Conservation (phyloP, 208 protist genomes). For the Wallacemonas collosoma region DNA sequence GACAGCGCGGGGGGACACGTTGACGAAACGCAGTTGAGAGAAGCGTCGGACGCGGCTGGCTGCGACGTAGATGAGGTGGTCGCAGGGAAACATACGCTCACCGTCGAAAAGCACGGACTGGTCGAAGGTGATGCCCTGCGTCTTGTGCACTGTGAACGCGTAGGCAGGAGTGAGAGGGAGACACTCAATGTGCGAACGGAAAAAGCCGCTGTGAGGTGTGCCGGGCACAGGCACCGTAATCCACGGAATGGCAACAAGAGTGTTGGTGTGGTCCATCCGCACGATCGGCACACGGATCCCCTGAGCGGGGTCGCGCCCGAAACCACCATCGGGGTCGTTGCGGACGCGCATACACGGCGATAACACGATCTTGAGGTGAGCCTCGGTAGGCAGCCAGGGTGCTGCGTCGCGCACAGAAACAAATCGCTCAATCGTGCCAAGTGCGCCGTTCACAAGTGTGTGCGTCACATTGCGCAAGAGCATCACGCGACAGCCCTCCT, state of each 20-base stretch:
- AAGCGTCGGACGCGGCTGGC: slow-evolving; percentile 78
- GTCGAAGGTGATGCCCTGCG: slow-evolving; percentile 85
- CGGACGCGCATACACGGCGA: background rate
- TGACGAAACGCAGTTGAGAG: slow-evolving; percentile 73
- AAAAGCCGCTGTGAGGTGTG: slow-evolving; percentile 34
- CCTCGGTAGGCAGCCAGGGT: background rate
- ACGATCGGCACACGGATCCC: slow-evolving; percentile 60
- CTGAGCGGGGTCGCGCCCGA: background rate
- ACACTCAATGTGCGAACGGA: slow-evolving; percentile 37
- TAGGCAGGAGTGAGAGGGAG: slow-evolving; percentile 86
- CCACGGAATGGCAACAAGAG: slow-evolving; percentile 78
- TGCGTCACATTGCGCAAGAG: slow-evolving; percentile 75
- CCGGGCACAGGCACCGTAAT: slow-evolving; percentile 39
- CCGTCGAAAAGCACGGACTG: slow-evolving; percentile 76
- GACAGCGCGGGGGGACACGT: slow-evolving; percentile 70
- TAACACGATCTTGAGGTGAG: slow-evolving; percentile 24
- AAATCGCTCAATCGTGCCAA: slow-evolving; percentile 79
- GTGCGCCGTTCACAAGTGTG: slow-evolving; percentile 72
- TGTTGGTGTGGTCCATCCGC: slow-evolving; percentile 63
- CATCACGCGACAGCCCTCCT: slow-evolving; percentile 89
- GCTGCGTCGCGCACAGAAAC: slow-evolving; percentile 12
- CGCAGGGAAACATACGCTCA: slow-evolving; percentile 70
- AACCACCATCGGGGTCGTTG: background rate
- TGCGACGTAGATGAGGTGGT: slow-evolving; percentile 90
- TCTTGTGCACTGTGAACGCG: slow-evolving; percentile 92